Evolutionary conservation across 345 rosid genomes (phyloP).

Genomic region (Rhizophora mangle): DNA sequence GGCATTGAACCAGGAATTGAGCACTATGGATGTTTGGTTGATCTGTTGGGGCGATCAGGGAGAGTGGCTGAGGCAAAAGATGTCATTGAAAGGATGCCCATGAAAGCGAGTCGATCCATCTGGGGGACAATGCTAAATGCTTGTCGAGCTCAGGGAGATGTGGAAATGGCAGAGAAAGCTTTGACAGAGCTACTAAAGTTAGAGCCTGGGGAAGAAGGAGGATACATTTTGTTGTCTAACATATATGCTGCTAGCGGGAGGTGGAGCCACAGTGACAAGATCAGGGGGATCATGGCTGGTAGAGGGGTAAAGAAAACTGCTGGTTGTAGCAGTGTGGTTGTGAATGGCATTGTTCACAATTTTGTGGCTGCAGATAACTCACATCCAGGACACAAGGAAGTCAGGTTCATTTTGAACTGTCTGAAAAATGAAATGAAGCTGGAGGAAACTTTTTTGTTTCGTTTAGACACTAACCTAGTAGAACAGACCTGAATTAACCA

Average conservation of each 20-base stretch:
- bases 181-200: conserved; percentile 16
- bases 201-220: conserved; percentile 25
- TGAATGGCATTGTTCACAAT: conserved; percentile 38
- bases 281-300: conserved; percentile 20
- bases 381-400: conserved; percentile 42
- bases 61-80: conserved; percentile 20
- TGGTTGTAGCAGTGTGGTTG: conserved; percentile 32
- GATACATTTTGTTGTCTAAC: conserved; percentile 23
- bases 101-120: conserved; percentile 20
- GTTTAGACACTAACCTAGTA: too few species aligned
- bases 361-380: conserved; percentile 48
- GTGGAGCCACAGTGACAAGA: conserved; percentile 17
- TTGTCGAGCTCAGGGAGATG: conserved; percentile 18
- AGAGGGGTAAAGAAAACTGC: conserved; percentile 27
- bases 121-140: conserved; percentile 22
- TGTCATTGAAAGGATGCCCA: conserved; percentile 21
- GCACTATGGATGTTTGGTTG: conserved; percentile 27
- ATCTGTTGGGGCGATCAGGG: conserved; percentile 23
- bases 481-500: too few species aligned
- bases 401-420: conserved; percentile 25
- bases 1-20: conserved; percentile 23
- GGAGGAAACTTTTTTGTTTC: not conserved
- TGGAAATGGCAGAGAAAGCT: conserved; percentile 28
- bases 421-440: conserved; percentile 36
- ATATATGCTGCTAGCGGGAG: conserved; percentile 22